Percentiles rank a stretch among this genome's conserved stretches.
Evolutionary conservation across 371 early-diverging fungal genomes (phyloP).

Genomic region (Nematocida minor): DNA sequence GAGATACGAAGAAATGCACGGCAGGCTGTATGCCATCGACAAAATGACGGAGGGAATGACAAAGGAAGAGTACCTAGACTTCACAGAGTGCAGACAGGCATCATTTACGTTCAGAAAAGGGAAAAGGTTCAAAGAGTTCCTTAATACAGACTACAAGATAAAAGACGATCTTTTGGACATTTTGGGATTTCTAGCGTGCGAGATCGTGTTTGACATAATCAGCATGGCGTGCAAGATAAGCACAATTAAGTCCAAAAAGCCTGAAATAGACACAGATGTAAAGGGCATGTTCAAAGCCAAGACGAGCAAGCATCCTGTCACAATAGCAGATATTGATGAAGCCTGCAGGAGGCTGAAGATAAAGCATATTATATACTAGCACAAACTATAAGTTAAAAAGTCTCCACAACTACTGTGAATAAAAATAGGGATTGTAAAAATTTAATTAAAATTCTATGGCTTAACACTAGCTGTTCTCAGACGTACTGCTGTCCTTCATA

Average conservation of each 20-base stretch:
- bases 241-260: not conserved
- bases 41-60: constrained; percentile 85
- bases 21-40: constrained; percentile 68
- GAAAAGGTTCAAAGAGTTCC: constrained; percentile 88
- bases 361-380: constrained; percentile 4
- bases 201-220: constrained; percentile 63
- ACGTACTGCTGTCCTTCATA: no score
- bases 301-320: constrained; percentile 10
- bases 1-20: constrained; percentile 17
- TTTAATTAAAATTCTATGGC: no score
- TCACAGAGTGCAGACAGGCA: constrained; percentile 89
- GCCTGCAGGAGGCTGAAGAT: constrained; percentile 43
- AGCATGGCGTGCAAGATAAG: constrained; percentile 33
- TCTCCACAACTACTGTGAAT: no score
- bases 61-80: constrained; percentile 90
- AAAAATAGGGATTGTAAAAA: no score
- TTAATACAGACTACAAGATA: constrained; percentile 73
- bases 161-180: constrained; percentile 83
- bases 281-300: constrained; percentile 23
- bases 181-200: constrained; percentile 85
- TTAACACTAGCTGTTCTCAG: no score
- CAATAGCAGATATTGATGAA: constrained; percentile 43
- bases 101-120: constrained; percentile 86
- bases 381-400: no score
- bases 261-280: not conserved